phyloP scores from a whole-genome alignment of 2,329 filamentous ascomycete species.

The Beauveria bassiana region DNA sequence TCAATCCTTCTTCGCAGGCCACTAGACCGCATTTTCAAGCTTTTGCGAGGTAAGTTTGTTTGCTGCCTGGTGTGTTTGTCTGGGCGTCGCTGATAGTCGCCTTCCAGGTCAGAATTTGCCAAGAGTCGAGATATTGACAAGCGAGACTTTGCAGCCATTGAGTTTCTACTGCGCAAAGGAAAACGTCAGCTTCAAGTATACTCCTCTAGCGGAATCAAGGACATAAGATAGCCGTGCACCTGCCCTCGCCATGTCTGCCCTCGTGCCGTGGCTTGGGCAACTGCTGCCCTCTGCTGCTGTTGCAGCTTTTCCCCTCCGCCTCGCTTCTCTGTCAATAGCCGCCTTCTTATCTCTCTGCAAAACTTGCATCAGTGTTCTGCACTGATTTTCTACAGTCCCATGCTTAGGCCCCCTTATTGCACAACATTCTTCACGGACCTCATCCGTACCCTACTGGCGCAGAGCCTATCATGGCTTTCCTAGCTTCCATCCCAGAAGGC shows the following conservation, averaged over 20 bases:
- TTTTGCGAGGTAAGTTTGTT: constrained; percentile 50
- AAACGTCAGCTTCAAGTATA: constrained; percentile 75
- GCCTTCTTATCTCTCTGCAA: neutral
- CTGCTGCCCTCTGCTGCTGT: neutral
- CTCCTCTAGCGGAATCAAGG: constrained; percentile 70
- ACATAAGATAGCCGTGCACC: constrained; percentile 44
- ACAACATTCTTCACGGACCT: constrained; percentile 13
- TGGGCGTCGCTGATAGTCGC: neutral
- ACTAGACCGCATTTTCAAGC: constrained; percentile 53
- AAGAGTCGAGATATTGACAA: constrained; percentile 63
- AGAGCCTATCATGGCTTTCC: constrained; percentile 20
- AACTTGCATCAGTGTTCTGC: neutral
- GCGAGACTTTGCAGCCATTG: constrained; percentile 78
- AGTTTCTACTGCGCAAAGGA: constrained; percentile 78
- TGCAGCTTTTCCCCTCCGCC: neutral
- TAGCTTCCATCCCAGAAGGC: constrained; percentile 22
- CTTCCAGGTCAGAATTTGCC: constrained; percentile 63
- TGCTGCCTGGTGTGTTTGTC: neutral
- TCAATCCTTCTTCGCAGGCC: constrained; percentile 31
- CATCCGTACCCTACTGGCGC: neutral
- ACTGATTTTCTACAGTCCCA: constrained; percentile 9
- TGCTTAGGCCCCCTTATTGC: constrained; percentile 11
- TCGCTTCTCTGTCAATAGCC: neutral
- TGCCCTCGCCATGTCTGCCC: neutral
- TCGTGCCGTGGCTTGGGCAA: neutral